Evolutionary conservation across 352 stramenopile genomes (phyloP).

Genomic region (Phytophthora boehmeriae): DNA sequence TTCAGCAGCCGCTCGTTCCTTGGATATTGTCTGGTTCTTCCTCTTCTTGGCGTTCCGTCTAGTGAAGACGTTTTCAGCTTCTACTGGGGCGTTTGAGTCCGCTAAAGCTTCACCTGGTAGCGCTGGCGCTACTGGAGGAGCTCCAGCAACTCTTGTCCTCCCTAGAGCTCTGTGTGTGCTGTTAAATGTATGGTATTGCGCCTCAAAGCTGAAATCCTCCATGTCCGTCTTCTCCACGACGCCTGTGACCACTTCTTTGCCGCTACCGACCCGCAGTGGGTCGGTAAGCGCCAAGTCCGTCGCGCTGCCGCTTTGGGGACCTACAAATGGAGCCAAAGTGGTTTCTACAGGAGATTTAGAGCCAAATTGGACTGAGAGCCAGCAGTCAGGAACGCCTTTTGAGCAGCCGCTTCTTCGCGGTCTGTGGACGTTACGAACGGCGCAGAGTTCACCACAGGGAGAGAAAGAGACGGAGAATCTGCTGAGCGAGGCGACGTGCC

Average conservation of each 20-base stretch:
- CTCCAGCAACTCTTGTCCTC: conserved; percentile 25
- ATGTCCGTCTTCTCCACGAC: conserved; percentile 74
- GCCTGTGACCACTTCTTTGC: conserved; percentile 79
- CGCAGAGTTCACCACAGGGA: conserved; percentile 63
- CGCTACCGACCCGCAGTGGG: conserved; percentile 47
- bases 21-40: conserved; percentile 41
- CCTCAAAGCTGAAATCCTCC: conserved; percentile 82
- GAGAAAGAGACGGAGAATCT: conserved; percentile 15
- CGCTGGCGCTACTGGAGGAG: conserved; percentile 28
- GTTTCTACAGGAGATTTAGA: conserved; percentile 71
- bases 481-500: conserved; percentile 9
- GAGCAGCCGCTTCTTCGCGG: conserved; percentile 30
- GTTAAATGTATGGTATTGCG: conserved; percentile 85
- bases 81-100: conserved; percentile 29
- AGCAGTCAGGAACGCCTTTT: conserved; percentile 43
- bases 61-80: conserved; percentile 48
- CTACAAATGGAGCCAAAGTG: conserved; percentile 60
- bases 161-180: conserved; percentile 40
- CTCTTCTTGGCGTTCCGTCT: conserved; percentile 44
- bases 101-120: conserved; percentile 24
- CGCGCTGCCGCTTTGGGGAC: conserved; percentile 28
- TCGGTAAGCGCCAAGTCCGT: conserved; percentile 22
- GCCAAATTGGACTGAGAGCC: conserved; percentile 48
- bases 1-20: conserved; percentile 42
- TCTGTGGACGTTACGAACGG: conserved; percentile 43